phyloP scores from a whole-genome alignment of 495 filamentous ascomycete species.

The Neurospora sp. region DNA sequence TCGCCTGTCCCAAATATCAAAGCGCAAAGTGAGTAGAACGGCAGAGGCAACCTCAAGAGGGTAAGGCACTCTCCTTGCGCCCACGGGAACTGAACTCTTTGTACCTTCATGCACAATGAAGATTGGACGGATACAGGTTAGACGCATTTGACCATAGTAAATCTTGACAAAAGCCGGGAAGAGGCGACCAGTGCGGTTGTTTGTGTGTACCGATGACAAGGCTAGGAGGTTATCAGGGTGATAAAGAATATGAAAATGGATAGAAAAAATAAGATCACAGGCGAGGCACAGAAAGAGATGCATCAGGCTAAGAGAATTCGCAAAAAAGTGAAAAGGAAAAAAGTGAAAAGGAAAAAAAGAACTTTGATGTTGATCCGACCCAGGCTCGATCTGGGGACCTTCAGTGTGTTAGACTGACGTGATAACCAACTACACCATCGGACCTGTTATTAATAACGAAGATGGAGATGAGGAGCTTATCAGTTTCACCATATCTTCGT shows the following conservation, averaged over 20 bases:
- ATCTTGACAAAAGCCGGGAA: neutral
- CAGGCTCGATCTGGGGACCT: conserved; percentile 21
- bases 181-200: neutral
- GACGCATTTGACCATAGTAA: neutral
- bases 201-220: neutral
- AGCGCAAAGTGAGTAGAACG: neutral
- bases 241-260: neutral
- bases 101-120: neutral
- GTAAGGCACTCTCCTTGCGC: neutral
- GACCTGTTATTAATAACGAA: neutral
- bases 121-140: neutral
- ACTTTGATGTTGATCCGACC: conserved; percentile 13
- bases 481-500: neutral
- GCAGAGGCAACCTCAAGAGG: neutral
- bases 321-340: neutral
- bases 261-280: neutral
- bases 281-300: neutral
- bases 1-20: neutral
- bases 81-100: neutral
- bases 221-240: neutral
- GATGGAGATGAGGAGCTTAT: neutral
- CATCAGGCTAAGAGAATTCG: neutral
- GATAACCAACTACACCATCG: conserved; percentile 27
- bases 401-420: conserved; percentile 21
- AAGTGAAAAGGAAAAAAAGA: neutral